phyloP scores from a whole-genome alignment of 2,329 filamentous ascomycete genomes.

The Cryphonectria japonica region DNA sequence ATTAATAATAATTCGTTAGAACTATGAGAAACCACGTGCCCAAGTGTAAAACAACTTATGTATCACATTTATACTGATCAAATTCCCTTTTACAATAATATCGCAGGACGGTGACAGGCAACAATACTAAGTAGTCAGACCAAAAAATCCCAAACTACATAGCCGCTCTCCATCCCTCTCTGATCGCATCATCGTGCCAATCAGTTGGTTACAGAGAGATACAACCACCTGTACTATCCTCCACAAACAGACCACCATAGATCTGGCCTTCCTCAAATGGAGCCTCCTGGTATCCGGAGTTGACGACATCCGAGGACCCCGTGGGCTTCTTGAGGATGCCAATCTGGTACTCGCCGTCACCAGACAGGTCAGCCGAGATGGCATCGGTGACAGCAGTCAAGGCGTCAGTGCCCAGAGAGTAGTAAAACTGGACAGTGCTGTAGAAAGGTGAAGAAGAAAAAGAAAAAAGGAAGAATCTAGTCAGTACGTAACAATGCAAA shows the following conservation, averaged over 20 bases:
- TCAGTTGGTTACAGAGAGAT: constrained; percentile 42
- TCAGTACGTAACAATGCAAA: neutral
- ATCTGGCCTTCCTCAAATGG: constrained; percentile 53
- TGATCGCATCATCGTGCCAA: neutral
- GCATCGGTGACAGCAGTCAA: constrained; percentile 52
- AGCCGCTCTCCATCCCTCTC: too few species aligned
- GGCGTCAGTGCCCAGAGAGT: constrained; percentile 52
- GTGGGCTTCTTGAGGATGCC: constrained; percentile 62
- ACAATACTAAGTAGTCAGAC: too few species aligned
- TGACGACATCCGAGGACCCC: constrained; percentile 54
- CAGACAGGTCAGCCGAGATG: constrained; percentile 54
- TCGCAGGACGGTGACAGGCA: too few species aligned
- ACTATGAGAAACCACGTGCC: too few species aligned
- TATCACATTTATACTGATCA: too few species aligned
- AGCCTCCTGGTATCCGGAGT: constrained; percentile 52
- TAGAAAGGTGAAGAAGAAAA: neutral
- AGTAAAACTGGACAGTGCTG: constrained; percentile 60
- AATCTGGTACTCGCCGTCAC: constrained; percentile 59
- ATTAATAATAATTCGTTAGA: too few species aligned
- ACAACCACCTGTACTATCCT: constrained; percentile 48
- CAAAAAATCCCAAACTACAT: neutral
- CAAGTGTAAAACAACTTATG: too few species aligned
- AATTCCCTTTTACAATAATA: too few species aligned
- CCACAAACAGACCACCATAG: constrained; percentile 55
- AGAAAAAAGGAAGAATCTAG: neutral